Conservation (phyloP, 805 yeast genomes). For the Metschnikowia vanudenii region DNA sequence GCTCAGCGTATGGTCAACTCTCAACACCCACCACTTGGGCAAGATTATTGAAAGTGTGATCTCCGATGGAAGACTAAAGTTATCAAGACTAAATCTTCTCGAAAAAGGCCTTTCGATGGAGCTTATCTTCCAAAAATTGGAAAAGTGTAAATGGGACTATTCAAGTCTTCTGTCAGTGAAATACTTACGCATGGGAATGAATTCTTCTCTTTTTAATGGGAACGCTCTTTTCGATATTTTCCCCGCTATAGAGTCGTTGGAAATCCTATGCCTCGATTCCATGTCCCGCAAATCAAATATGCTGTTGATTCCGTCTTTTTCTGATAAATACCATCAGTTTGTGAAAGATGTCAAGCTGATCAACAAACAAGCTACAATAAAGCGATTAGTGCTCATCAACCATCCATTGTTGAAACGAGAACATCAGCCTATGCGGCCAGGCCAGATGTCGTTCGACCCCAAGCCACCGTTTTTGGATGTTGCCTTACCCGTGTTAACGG, state of each 20-base stretch:
- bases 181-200: conserved; percentile 28
- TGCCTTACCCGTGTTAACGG: conserved; percentile 25
- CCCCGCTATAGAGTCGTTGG: conserved; percentile 24
- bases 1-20: conserved; percentile 24
- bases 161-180: conserved; percentile 22
- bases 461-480: conserved; percentile 25
- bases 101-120: conserved; percentile 29
- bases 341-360: background rate
- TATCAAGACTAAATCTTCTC: conserved; percentile 28
- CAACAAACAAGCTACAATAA: conserved; percentile 11
- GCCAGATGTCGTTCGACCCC: conserved; percentile 23
- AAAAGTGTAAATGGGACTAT: conserved; percentile 28
- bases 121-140: conserved; percentile 24
- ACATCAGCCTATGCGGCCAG: conserved; percentile 10
- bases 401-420: conserved; percentile 25
- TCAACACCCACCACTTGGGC: conserved; percentile 24
- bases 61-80: conserved; percentile 22
- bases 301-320: conserved; percentile 20
- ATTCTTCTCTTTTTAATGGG: conserved; percentile 19
- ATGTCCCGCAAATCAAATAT: conserved; percentile 19
- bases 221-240: conserved; percentile 24
- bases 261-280: conserved; percentile 23
- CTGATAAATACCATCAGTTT: conserved; percentile 16
- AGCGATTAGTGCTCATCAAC: conserved; percentile 26
- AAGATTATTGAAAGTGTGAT: conserved; percentile 29